Base-by-base conservation (phyloP, 148 eudicot genomes). In the Oxyria digyna region DNA sequence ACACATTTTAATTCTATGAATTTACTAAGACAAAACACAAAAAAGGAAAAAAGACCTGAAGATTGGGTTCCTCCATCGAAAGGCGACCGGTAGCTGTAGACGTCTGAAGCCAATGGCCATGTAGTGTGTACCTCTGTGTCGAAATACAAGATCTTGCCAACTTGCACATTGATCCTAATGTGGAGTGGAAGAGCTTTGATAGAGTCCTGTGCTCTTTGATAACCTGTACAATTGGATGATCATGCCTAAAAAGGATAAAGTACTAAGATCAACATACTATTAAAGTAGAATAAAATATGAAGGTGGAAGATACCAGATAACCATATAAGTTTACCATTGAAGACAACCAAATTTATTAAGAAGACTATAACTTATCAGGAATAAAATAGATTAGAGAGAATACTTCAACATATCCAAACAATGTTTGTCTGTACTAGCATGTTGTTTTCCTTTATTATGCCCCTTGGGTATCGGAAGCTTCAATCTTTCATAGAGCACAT, bases 101-200 rank as follows among this genome's bases (percentile, higher is more conserved):
- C 65, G 99, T 95, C 85, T 95, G 99, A 65, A 91, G 96, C 99
- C 97, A 95, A 83, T 74, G 96, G 69, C 99, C 99, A 79, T 91
- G 96, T 49, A 95, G 72, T 26, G 86, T 95, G 72, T 95, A 85
- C 76, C 73, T 95, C 67, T 91, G 91, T 29, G 96, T 79, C 76
- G 80, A 78, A 78, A 84, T 83, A 49, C 97, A 95, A 62, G 91
- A 81, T 74, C 79, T 91, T 65, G 99, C 74, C 68, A 91, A 88
- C 26, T 88, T 85, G 77, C 97, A 95, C 64, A 91, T 85, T 59
- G 97, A 91, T 69, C 99, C 99, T 74, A 95, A 71, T 18, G 99
- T 95, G 75, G 84, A 84, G 72, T 91, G 89, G 66, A 95, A 76
- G 37, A 95, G 88, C 73, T 95, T 91, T 67, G 96, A 89, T 81